phyloP scores from a whole-genome alignment of 768 basidiomycete species.

The Termitomyces sp. region DNA sequence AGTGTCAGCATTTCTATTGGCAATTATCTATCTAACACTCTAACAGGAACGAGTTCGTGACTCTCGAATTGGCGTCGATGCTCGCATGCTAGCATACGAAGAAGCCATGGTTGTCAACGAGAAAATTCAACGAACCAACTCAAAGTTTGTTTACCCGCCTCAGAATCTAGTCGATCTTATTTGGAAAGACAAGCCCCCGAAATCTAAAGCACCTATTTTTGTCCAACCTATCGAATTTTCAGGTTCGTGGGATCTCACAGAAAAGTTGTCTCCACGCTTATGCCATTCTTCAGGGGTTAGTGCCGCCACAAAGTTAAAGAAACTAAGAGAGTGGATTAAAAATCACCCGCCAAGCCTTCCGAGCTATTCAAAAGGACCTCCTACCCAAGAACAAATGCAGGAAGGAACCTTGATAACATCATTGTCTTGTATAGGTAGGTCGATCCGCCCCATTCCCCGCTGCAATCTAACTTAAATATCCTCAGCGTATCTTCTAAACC shows the following conservation, averaged over 20 bases:
- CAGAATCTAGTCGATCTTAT: slow-evolving; percentile 81
- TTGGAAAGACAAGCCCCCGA: slow-evolving; percentile 75
- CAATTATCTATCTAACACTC: not conserved
- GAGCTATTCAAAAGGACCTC: slow-evolving; percentile 58
- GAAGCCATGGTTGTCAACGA: slow-evolving; percentile 58
- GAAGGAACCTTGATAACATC: slow-evolving; percentile 66
- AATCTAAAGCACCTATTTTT: slow-evolving; percentile 61
- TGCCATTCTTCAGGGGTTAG: slow-evolving; percentile 43
- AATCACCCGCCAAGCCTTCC: slow-evolving; percentile 54
- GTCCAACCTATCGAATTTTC: slow-evolving; percentile 71
- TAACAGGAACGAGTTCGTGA: slow-evolving; percentile 34
- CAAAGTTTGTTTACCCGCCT: slow-evolving; percentile 75
- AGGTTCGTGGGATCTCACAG: slow-evolving; percentile 28
- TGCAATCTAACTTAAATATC: not conserved
- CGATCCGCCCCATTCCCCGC: not conserved
- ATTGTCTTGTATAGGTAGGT: slow-evolving; percentile 66
- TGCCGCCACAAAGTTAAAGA: slow-evolving; percentile 64
- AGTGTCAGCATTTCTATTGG: not conserved
- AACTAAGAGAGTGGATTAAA: slow-evolving; percentile 68
- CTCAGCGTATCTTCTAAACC: slow-evolving; percentile 81
- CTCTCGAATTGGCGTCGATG: slow-evolving; percentile 75
- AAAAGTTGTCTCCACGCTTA: not conserved
- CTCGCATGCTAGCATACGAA: slow-evolving; percentile 76
- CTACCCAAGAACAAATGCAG: slow-evolving; percentile 60
- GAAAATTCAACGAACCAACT: slow-evolving; percentile 47